These are phyloP conservation scores for Bathelium albidoporum DNA, from an alignment of 495 filamentous ascomycete species.

Conservation along the genomic window DNA sequence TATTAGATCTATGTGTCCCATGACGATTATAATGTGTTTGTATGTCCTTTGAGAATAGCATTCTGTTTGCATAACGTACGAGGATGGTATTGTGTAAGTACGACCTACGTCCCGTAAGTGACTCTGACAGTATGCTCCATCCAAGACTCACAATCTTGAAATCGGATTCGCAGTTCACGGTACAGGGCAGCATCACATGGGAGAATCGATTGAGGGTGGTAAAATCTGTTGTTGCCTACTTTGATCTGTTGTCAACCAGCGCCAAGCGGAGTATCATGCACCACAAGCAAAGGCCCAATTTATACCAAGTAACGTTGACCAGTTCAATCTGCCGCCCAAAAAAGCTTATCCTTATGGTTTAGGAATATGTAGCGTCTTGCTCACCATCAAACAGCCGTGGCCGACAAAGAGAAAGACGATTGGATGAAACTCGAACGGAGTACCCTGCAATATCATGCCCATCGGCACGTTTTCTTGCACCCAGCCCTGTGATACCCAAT, in stretches of 20 bases:
- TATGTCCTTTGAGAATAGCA: no score
- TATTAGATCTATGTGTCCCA: no score
- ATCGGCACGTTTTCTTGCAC: slow-evolving; percentile 63
- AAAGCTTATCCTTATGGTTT: slow-evolving; percentile 52
- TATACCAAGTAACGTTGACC: neutral
- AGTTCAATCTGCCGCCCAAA: neutral
- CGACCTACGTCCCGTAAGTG: no score
- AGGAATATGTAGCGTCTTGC: slow-evolving; percentile 89
- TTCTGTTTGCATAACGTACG: no score
- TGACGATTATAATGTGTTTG: no score
- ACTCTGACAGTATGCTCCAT: no score
- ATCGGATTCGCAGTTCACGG: no score
- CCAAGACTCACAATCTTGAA: no score
- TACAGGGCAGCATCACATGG: no score
- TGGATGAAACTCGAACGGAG: slow-evolving; percentile 77
- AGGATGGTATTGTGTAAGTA: no score
- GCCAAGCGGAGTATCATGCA: neutral
- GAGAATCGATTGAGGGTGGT: neutral
- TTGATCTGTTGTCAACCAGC: neutral
- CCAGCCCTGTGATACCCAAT: slow-evolving; percentile 75
- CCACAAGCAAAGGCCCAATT: neutral
- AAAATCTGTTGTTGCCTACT: neutral
- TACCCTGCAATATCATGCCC: slow-evolving; percentile 54
- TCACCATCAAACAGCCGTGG: slow-evolving; percentile 86
- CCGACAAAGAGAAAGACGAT: slow-evolving; percentile 68